phyloP scores from a whole-genome alignment of 164 flowering plant genomes.

The Chloranthus sessilifolius region DNA sequence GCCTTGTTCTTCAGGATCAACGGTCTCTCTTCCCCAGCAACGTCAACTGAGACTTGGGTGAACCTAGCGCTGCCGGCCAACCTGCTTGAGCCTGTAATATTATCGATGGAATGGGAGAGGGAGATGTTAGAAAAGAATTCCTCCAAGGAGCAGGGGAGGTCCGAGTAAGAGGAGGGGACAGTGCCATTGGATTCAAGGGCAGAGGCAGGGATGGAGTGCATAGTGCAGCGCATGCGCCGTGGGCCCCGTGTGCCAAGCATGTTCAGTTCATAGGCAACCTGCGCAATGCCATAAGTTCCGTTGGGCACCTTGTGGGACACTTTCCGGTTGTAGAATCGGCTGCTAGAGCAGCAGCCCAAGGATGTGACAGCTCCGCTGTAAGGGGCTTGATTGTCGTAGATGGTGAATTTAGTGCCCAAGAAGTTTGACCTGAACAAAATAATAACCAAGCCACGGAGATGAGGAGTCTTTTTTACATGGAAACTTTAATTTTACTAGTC shows the following conservation, averaged over 20 bases:
- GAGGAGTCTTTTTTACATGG: background rate
- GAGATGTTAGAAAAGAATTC: conserved; percentile 12
- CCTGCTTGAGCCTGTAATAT: conserved; percentile 1
- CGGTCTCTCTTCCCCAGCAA: conserved; percentile 24
- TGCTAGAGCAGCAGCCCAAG: conserved; percentile 1
- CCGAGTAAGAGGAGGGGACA: conserved; percentile 8
- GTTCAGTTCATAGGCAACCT: conserved; percentile 66
- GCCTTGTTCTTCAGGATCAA: conserved; percentile 54
- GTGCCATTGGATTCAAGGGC: conserved; percentile 50
- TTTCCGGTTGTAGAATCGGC: conserved; percentile 17
- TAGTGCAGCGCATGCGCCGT: conserved; percentile 71
- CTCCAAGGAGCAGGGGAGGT: conserved; percentile 9
- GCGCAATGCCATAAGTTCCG: conserved; percentile 60
- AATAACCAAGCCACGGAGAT: background rate
- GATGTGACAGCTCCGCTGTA: background rate
- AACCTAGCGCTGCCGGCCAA: conserved; percentile 15
- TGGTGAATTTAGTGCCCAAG: no score
- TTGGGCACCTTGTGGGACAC: conserved; percentile 59
- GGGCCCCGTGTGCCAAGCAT: conserved; percentile 70
- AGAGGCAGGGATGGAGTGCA: conserved; percentile 63
- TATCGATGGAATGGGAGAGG: conserved; percentile 9
- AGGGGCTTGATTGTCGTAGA: background rate
- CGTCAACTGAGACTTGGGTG: conserved; percentile 8
- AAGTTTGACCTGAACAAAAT: background rate
- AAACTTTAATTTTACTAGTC: background rate